phyloP scores from a whole-genome alignment of 1,284 basidiomycete species.

The Cerioporus squamosus region DNA sequence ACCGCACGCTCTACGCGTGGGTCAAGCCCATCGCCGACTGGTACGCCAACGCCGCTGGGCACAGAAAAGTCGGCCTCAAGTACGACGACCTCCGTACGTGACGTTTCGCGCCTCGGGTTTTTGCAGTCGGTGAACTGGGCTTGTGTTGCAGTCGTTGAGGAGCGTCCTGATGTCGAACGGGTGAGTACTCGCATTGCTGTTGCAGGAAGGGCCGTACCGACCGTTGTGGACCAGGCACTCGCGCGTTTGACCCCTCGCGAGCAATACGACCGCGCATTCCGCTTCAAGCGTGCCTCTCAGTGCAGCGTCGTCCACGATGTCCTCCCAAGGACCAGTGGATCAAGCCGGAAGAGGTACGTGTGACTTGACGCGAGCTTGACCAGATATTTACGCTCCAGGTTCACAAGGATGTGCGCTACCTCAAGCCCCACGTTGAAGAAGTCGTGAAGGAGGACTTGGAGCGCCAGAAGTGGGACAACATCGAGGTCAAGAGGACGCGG shows the following conservation, averaged over 20 bases:
- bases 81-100: slow-evolving; percentile 92
- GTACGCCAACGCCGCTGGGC: slow-evolving; percentile 85
- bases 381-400: neutral
- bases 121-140: slow-evolving; percentile 11
- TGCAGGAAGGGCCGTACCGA: neutral
- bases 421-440: slow-evolving; percentile 80
- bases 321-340: slow-evolving; percentile 88
- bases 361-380: neutral
- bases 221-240: slow-evolving; percentile 66
- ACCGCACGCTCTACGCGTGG: slow-evolving; percentile 66
- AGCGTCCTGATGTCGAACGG: slow-evolving; percentile 85
- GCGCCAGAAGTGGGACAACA: slow-evolving; percentile 84
- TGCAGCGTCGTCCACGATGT: slow-evolving; percentile 82
- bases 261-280: slow-evolving; percentile 90
- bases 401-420: slow-evolving; percentile 87
- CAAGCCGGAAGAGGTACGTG: slow-evolving; percentile 74
- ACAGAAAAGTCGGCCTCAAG: slow-evolving; percentile 89
- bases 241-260: slow-evolving; percentile 81
- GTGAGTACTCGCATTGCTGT: slow-evolving; percentile 45
- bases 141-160: slow-evolving; percentile 74
- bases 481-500: slow-evolving; percentile 61
- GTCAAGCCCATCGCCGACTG: slow-evolving; percentile 84
- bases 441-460: slow-evolving; percentile 83
- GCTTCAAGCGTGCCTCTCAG: slow-evolving; percentile 86
- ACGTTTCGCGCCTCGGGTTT: slow-evolving; percentile 14